Evolutionary conservation across 805 yeast genomes (phyloP), one percentile per base, ranked within the genome.

Genomic region (Maudiozyma pseudohumilis): DNA sequence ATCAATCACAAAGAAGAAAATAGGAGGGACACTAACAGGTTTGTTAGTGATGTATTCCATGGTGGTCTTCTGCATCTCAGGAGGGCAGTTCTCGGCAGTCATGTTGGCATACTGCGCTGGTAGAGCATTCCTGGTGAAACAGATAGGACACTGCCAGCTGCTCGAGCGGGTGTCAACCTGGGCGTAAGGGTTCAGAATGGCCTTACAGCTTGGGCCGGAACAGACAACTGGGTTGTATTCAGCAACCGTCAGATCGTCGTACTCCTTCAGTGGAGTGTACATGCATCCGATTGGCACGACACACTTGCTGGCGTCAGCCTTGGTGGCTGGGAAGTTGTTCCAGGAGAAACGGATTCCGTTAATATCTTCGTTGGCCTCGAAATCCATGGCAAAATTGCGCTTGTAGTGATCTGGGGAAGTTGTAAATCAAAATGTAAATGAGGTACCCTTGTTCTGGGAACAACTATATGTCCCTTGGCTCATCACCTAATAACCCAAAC

Each of bases 251-350:
- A 86, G 66, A 45, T 80, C 87, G 42, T 80, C 81, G 47, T 83
- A 74, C 40, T 75, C 75, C 52, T 85, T 77, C 50, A 92, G 71
- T 7, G 99, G 99, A n/a, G 96, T 88, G 68, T 87, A 92, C 44
- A 92, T 65, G 39, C 95, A 80, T 29, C 96, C 95, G 26, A 92
- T 79, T 10, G 99, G 98, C 23, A 92, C 88, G 15, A 89, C 94
- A 53, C 87, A 81, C 49, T 92, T 81, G 51, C 80, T 79, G 15
- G 95, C 92, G 60, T 92, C 97, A 29, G 77, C 75, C 49, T 87
- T 77, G 27, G 95, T 80, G 29, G 83, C 77, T 21, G 99, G 98
- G 52, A 89, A 79, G 29, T 84, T 80, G 53, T 78, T 80, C 87
- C 92, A 83, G 6, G 88, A 69, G 55, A 78, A 69, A 49, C 92